A percentile compares a stretch with the other conserved stretches of the same genome.
phyloP scores from a whole-genome alignment of 176 grass and related monocot genomes.

The Pontederia crassipes region DNA sequence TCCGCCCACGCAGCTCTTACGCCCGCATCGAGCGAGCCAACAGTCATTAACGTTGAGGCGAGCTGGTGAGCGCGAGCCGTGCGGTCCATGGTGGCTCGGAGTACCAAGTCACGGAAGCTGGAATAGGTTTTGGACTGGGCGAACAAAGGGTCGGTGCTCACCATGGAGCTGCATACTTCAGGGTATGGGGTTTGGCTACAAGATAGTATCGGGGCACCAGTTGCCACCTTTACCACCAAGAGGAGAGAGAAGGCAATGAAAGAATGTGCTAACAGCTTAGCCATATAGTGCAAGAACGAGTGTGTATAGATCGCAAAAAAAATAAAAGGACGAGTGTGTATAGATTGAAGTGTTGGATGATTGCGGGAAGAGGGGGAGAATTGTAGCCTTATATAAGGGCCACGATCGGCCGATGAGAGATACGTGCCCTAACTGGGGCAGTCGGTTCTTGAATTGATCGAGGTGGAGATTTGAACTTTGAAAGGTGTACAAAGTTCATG shows the following conservation, averaged over 20 bases:
- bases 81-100: constrained; percentile 8
- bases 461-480: too few species aligned
- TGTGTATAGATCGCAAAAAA: too few species aligned
- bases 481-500: too few species aligned
- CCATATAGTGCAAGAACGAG: background rate
- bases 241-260: background rate
- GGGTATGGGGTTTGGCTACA: constrained; percentile 16
- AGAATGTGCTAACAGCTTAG: background rate
- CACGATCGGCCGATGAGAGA: too few species aligned
- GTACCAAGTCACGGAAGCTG: constrained; percentile 5
- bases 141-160: background rate
- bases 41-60: background rate
- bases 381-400: background rate
- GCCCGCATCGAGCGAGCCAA: background rate
- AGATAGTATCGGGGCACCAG: constrained; percentile 4
- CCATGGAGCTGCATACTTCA: constrained; percentile 7
- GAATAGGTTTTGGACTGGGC: constrained; percentile 1
- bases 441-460: too few species aligned
- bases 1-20: constrained; percentile 1
- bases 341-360: background rate
- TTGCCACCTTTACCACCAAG: background rate
- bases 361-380: background rate
- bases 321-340: too few species aligned
- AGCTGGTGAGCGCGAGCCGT: background rate
- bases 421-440: too few species aligned